A percentile compares a stretch with the other conserved stretches of the same genome.
These are phyloP conservation scores for Penicillium sp. DNA, from an alignment of 2,329 filamentous ascomycete genomes.

Conservation along the genomic window DNA sequence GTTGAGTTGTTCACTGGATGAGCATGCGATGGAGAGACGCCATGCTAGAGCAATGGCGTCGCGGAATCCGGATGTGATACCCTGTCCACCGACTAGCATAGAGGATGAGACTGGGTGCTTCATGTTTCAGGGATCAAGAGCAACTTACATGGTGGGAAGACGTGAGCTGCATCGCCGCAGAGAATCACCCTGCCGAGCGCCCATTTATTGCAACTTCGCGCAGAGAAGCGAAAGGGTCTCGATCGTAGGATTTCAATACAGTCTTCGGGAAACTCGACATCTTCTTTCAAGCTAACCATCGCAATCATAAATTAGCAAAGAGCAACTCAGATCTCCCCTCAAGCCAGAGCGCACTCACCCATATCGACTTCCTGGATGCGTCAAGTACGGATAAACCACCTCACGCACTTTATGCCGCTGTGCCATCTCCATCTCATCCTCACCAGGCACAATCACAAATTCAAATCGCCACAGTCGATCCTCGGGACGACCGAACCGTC, in stretches of 20 bases:
- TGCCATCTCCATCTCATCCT: conserved; percentile 28
- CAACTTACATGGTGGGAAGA: conserved; percentile 52
- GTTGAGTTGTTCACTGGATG: conserved; percentile 8
- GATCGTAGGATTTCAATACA: conserved; percentile 52
- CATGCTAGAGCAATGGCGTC: conserved; percentile 43
- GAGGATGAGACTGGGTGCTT: neutral
- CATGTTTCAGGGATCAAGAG: neutral
- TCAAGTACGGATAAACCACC: conserved; percentile 32
- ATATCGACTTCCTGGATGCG: conserved; percentile 29
- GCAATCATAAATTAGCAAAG: neutral
- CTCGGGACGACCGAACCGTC: conserved; percentile 46
- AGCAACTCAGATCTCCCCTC: neutral
- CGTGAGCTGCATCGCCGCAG: conserved; percentile 55
- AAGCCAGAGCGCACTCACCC: conserved; percentile 16
- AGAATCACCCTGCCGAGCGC: conserved; percentile 45
- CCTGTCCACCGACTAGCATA: conserved; percentile 43
- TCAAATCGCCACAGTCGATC: conserved; percentile 30
- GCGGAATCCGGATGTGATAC: conserved; percentile 46
- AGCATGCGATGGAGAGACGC: conserved; percentile 37
- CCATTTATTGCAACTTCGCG: conserved; percentile 53
- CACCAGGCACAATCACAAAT: too few species aligned
- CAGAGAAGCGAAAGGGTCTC: conserved; percentile 50
- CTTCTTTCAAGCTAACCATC: conserved; percentile 22
- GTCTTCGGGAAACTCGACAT: conserved; percentile 46
- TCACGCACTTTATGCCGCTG: conserved; percentile 18